Base-by-base conservation (phyloP, 2,329 filamentous ascomycete genomes). In the Ophiostoma himal-ulmi region DNA sequence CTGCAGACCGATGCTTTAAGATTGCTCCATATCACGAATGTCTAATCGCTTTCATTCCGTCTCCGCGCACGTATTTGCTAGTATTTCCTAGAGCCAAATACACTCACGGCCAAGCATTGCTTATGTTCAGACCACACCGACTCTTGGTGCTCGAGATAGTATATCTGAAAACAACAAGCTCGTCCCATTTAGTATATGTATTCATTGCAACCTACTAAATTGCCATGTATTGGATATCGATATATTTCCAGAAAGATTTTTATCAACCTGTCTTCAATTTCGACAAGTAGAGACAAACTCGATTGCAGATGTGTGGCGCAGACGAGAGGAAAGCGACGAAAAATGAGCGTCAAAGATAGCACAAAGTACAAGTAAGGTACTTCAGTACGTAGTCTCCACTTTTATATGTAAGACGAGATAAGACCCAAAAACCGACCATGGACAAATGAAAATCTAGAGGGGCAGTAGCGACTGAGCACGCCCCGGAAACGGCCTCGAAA, bases 371-470 rank as follows among this genome's bases (percentile, higher is more conserved):
- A 26, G n/a, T 34, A 5, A 62, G 57, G 57, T 62, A 62, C 57
- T 30, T 30, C 17, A 26, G 7, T 36, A 62, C 13, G 1, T 2
- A 1, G 13, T 20, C 57, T 11, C 57, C 57, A 62, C 57, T 62
- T 62, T 62, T 62, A 34, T 22, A 62, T 62, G 57, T 62, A 36
- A 62, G 57, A 62, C 57, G 26, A 62, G 57, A 62, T 62, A 62
- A 62, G 57, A 57, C 7, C 4, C 3, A 17, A 36, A 7, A 36
- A 13, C 26, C 17, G 57, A 62, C 11, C 11, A 62, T 26, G 14
- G 26, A 36, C 22, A 62, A 62, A 62, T 36, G 22, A 62, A 62
- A 62, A 62, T 48, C 57, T 30, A 34, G 57, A 34, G 57, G 57
- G 57, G 26, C 57, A 62, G 11, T n/a, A 57, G 26, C 57, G 57